Percentiles rank a stretch among this genome's conserved stretches.
Evolutionary conservation across 2,329 filamentous ascomycete species (phyloP).

Genomic region (Cladophialophora bantiana): DNA sequence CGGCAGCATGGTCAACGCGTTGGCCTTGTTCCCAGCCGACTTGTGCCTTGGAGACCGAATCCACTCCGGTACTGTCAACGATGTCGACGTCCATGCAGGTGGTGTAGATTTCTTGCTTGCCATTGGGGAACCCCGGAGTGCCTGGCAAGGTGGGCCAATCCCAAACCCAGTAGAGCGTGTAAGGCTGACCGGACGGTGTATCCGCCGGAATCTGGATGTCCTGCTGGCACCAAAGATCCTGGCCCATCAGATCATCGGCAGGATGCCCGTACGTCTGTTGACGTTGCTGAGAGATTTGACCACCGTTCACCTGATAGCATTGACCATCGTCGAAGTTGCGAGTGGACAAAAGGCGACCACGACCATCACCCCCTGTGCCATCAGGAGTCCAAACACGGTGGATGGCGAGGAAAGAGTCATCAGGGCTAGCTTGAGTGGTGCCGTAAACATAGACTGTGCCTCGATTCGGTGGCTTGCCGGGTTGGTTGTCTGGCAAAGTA

Average conservation of each 20-base stretch:
- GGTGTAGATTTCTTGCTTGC: slow-evolving; percentile 57
- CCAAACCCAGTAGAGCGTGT: slow-evolving; percentile 96
- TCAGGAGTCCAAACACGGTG: slow-evolving; percentile 79
- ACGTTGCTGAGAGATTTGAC: slow-evolving; percentile 65
- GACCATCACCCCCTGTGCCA: slow-evolving; percentile 79
- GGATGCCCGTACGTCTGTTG: slow-evolving; percentile 61
- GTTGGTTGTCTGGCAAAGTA: slow-evolving; percentile 63
- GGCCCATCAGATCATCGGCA: slow-evolving; percentile 60
- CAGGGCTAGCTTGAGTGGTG: slow-evolving; percentile 64
- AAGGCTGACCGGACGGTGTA: slow-evolving; percentile 66
- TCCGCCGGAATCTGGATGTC: slow-evolving; percentile 77
- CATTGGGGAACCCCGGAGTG: slow-evolving; percentile 47
- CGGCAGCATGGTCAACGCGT: slow-evolving; percentile 49
- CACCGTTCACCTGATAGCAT: slow-evolving; percentile 80
- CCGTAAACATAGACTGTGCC: slow-evolving; percentile 80
- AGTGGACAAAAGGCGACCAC: slow-evolving; percentile 76
- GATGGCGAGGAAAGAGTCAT: slow-evolving; percentile 69
- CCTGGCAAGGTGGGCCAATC: slow-evolving; percentile 75
- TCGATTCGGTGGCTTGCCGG: slow-evolving; percentile 68
- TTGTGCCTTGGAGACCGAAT: slow-evolving; percentile 33
- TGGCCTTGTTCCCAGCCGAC: slow-evolving; percentile 46
- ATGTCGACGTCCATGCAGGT: slow-evolving; percentile 59
- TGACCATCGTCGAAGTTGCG: slow-evolving; percentile 88
- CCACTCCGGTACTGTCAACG: slow-evolving; percentile 37
- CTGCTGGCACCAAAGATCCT: slow-evolving; percentile 78